Conservation (phyloP, 139 green algal genomes). For the Pseudopediastrum boryanum region DNA sequence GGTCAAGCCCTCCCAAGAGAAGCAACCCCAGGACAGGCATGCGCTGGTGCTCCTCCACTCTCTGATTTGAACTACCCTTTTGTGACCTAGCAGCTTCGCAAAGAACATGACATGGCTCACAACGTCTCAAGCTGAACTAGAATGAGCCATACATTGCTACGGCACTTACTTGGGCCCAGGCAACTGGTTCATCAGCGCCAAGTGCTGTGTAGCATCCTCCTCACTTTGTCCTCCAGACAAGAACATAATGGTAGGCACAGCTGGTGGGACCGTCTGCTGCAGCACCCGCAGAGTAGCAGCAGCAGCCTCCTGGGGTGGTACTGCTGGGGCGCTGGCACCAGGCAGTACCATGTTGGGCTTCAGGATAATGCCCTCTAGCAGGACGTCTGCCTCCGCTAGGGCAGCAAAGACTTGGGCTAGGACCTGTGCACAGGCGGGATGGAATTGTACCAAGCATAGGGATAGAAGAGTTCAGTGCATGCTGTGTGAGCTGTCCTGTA, state of each 20-base stretch:
- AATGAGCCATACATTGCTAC: too few species aligned
- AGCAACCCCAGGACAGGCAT: too few species aligned
- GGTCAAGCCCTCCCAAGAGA: too few species aligned
- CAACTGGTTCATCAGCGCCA: slow-evolving; percentile 73
- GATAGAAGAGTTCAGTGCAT: not conserved
- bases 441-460: not conserved
- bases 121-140: too few species aligned
- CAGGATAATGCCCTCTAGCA: slow-evolving; percentile 87
- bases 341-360: slow-evolving; percentile 91
- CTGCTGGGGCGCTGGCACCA: slow-evolving; percentile 31
- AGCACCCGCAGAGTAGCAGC: slow-evolving; percentile 86
- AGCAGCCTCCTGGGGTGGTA: slow-evolving; percentile 51
- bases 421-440: not conserved
- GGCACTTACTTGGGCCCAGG: not conserved
- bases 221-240: slow-evolving; percentile 84
- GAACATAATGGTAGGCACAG: slow-evolving; percentile 80
- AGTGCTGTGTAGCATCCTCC: slow-evolving; percentile 86
- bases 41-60: too few species aligned
- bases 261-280: slow-evolving; percentile 77
- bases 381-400: slow-evolving; percentile 81
- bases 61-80: too few species aligned
- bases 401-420: slow-evolving; percentile 66
- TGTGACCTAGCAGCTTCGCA: too few species aligned
- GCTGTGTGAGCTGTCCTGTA: too few species aligned
- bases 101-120: too few species aligned